Base-by-base conservation (phyloP, 805 yeast genomes). In the Starmerella asiatica region DNA sequence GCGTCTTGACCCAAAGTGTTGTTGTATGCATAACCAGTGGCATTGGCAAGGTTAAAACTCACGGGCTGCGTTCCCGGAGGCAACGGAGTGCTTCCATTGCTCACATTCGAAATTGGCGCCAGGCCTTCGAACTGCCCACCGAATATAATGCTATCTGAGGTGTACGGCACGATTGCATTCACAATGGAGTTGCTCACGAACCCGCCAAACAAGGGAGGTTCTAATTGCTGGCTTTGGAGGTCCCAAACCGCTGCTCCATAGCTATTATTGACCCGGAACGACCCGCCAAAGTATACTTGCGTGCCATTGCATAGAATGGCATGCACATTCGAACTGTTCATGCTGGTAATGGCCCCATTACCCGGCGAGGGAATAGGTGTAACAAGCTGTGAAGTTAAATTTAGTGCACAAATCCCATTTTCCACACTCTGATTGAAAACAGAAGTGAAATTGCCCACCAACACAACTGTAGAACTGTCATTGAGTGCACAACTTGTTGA, bases 271-370 rank as follows among this genome's bases (percentile, higher is more conserved):
- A 65, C 75, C 5, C 65, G 56, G 48, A 88, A 72, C 43, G 71
- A 67, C 17, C 98, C 98, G 8, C 96, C 98, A 36, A 82, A 69
- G 53, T 81, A 84, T 0, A 83, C 68, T 18, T 71, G 40, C 18
- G 69, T 59, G 26, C 60, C 35, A 58, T 76, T 76, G 39, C 74
- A 70, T 30, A 63, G 61, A 0, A 71, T 66, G 0, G 75, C 51
- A 3, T 56, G 49, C 2, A 78, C 46, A 3, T 37, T 32, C n/a
- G 36, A 5, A 4, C 39, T 41, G 15, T 27, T 23, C 15, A 42
- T 16, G 3, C 20, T 18, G 21, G 38, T 21, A 17, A 5, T 19
- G 14, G 19, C 21, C 17, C 17, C n/a, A 9, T 14, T 17, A 8
- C 3, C 18, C 27, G 21, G 8, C 6, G 21, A 5, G 31, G 41